Conservation (phyloP, 331 rosid genomes). For the Spiraea crenata region DNA sequence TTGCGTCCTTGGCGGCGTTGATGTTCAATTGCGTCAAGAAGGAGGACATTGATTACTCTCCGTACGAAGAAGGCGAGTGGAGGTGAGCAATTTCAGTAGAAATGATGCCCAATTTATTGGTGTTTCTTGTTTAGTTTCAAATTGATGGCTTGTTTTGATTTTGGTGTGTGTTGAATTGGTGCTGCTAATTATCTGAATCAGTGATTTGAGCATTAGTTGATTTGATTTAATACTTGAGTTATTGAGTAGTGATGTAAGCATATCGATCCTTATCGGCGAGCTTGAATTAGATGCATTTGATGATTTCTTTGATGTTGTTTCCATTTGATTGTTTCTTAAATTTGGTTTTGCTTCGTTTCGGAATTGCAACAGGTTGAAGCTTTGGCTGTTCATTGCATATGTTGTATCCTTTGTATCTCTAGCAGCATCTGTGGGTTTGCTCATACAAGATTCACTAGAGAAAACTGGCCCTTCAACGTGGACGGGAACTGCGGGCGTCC, state of each 20-base stretch:
- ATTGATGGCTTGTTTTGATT: neutral
- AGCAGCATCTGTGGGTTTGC: slow-evolving; percentile 94
- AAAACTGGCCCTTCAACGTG: slow-evolving; percentile 82
- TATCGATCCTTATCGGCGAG: neutral
- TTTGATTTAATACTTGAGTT: neutral
- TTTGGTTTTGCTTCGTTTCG: slow-evolving; percentile 27
- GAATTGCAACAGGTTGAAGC: slow-evolving; percentile 70
- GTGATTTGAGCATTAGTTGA: neutral
- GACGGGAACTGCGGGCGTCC: slow-evolving; percentile 94
- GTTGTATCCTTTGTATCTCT: slow-evolving; percentile 94
- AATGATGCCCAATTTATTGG: neutral
- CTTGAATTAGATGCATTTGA: neutral
- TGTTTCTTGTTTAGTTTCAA: neutral
- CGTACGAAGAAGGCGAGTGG: slow-evolving; percentile 99
- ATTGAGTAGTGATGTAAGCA: neutral
- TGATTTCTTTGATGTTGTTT: neutral
- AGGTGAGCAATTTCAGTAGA: slow-evolving; percentile 42
- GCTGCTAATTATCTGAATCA: neutral
- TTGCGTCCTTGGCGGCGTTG: slow-evolving; percentile 87
- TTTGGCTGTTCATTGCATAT: slow-evolving; percentile 97
- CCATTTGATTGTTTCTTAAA: slow-evolving; percentile 16
- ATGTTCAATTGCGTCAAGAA: slow-evolving; percentile 98
- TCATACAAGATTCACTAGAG: slow-evolving; percentile 86
- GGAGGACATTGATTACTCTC: slow-evolving; percentile 94
- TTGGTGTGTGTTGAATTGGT: neutral